A percentile compares a stretch with the other conserved stretches of the same genome.
phyloP scores from a whole-genome alignment of 345 rosid species.

The Streptanthus diversifolius region DNA sequence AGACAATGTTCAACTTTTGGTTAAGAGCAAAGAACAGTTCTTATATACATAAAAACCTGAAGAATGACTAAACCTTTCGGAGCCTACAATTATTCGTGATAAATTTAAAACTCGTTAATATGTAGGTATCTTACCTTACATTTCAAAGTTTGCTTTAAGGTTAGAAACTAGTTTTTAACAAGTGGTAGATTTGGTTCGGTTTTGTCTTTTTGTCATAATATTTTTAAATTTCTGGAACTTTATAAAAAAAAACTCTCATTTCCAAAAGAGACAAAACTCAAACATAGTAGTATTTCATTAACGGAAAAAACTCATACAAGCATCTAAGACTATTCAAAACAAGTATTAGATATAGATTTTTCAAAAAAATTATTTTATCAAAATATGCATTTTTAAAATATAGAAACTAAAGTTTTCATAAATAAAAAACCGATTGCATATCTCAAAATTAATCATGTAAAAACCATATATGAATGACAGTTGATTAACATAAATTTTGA shows the following conservation, averaged over 20 bases:
- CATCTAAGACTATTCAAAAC: not conserved
- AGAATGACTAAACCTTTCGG: not conserved
- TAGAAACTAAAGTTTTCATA: not conserved
- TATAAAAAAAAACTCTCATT: not conserved
- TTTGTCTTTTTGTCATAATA: not conserved
- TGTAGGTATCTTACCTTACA: not conserved
- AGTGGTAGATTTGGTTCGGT: conserved; percentile 12
- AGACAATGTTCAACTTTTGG: conserved; percentile 5
- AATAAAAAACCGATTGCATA: not conserved
- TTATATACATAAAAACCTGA: not conserved
- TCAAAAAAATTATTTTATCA: not conserved
- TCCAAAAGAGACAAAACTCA: not conserved
- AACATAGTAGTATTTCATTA: not conserved
- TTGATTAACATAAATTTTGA: not conserved
- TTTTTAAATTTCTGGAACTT: not conserved
- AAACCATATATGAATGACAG: not conserved
- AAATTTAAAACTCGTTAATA: not conserved
- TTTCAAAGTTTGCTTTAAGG: not conserved
- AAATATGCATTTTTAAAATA: not conserved
- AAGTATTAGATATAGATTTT: not conserved
- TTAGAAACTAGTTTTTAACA: not conserved
- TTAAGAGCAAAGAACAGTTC: conserved; percentile 8
- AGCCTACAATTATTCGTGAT: not conserved
- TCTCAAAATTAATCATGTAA: not conserved
- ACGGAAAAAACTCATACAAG: not conserved